These are phyloP conservation scores for Eimeria nieschulzi DNA, from an alignment of 169 alveolate genomes.

Conservation along the genomic window DNA sequence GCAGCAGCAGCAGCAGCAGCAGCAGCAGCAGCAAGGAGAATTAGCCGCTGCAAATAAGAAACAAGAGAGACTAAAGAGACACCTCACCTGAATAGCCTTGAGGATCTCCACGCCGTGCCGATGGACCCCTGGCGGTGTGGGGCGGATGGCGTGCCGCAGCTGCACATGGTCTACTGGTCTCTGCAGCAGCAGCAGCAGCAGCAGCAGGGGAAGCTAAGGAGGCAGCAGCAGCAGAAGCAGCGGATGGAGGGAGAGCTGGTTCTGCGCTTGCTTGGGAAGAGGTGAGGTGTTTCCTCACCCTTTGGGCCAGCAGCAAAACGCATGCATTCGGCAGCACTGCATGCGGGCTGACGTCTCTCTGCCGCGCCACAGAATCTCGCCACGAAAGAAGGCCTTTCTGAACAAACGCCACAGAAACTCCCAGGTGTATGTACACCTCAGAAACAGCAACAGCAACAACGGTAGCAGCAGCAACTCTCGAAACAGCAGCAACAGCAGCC, in stretches of 20 bases:
- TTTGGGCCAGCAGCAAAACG: slow-evolving; percentile 55
- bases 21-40: slow-evolving; percentile 33
- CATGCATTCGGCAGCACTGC: slow-evolving; percentile 57
- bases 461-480: background rate
- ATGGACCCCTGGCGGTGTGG: slow-evolving; percentile 56
- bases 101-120: slow-evolving; percentile 46
- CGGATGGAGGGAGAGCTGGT: background rate
- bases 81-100: slow-evolving; percentile 43
- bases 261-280: background rate
- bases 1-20: background rate
- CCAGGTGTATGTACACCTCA: slow-evolving; percentile 2
- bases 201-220: background rate
- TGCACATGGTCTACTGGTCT: slow-evolving; percentile 49
- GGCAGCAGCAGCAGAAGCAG: background rate
- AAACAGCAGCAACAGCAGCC: background rate
- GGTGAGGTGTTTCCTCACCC: slow-evolving; percentile 21
- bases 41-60: background rate
- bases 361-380: slow-evolving; percentile 56
- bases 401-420: background rate
- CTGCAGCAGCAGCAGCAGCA: slow-evolving; percentile 41
- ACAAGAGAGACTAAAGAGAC: background rate
- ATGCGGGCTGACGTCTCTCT: slow-evolving; percentile 66
- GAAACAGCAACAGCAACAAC: slow-evolving; percentile 6
- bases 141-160: slow-evolving; percentile 63
- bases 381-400: slow-evolving; percentile 65